These are phyloP conservation scores for Aspergillus bridgeri DNA, from an alignment of 495 filamentous ascomycete species.

Conservation along the genomic window DNA sequence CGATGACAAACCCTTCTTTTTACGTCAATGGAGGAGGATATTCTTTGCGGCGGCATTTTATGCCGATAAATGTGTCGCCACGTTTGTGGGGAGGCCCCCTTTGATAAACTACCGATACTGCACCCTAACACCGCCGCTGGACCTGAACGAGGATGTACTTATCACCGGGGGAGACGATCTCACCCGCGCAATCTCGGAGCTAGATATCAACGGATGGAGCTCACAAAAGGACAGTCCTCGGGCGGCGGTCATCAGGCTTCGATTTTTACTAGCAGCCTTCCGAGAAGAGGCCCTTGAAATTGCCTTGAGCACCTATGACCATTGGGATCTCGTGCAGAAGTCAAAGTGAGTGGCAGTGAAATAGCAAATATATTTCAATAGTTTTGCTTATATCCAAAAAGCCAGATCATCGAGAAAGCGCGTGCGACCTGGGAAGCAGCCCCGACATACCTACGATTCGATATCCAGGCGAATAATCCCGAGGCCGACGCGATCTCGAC, in stretches of 20 bases:
- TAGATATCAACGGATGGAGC: conserved; percentile 56
- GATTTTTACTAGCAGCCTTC: conserved; percentile 45
- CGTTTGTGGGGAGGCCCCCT: conserved; percentile 57
- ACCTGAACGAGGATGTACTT: conserved; percentile 51
- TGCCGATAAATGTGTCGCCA: conserved; percentile 49
- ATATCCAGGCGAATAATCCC: conserved; percentile 27
- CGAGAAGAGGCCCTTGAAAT: conserved; percentile 60
- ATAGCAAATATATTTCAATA: background rate
- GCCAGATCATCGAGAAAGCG: conserved; percentile 33
- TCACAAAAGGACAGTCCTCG: conserved; percentile 33
- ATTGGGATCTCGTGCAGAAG: conserved; percentile 40
- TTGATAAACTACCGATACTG: conserved; percentile 53
- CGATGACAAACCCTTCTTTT: conserved; percentile 48
- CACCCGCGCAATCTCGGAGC: conserved; percentile 34
- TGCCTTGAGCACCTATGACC: conserved; percentile 44
- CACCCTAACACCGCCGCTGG: conserved; percentile 53
- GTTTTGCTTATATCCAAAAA: conserved; percentile 5
- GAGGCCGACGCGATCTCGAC: conserved; percentile 25
- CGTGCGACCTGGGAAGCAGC: conserved; percentile 31
- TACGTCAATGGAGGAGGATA: conserved; percentile 46
- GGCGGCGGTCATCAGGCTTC: conserved; percentile 45
- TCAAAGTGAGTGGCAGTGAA: conserved; percentile 34
- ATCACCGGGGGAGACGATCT: conserved; percentile 46
- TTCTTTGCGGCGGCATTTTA: conserved; percentile 53
- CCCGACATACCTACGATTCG: conserved; percentile 35